Evolutionary conservation across 805 yeast species (phyloP).

Genomic region (Lipomyces oligophaga): DNA sequence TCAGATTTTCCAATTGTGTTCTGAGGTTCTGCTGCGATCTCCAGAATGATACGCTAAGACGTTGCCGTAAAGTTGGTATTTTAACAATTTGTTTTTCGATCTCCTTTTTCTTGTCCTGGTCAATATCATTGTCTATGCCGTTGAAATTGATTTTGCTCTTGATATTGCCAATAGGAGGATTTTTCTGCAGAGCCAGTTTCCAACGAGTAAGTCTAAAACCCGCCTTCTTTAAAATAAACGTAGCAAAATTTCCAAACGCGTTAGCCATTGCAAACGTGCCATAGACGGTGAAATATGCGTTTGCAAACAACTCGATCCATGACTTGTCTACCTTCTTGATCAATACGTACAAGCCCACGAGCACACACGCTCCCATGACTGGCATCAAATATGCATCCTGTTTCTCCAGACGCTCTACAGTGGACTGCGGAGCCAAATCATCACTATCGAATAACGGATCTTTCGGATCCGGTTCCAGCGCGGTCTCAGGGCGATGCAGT

Average conservation of each 20-base stretch:
- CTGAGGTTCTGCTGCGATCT: constrained; percentile 11
- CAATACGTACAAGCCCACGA: constrained; percentile 42
- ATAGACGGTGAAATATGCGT: constrained; percentile 39
- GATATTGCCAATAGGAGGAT: constrained; percentile 40
- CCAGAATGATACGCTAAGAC: constrained; percentile 10
- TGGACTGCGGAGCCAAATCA: constrained; percentile 23
- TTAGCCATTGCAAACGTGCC: constrained; percentile 39
- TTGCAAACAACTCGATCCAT: constrained; percentile 38
- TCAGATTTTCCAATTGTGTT: constrained; percentile 9
- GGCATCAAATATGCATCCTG: constrained; percentile 46
- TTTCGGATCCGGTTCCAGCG: constrained; percentile 30
- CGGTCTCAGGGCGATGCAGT: constrained; percentile 30
- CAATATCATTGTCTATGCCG: constrained; percentile 11
- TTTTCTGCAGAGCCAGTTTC: constrained; percentile 13
- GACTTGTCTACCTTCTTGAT: constrained; percentile 38
- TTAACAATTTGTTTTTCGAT: constrained; percentile 12
- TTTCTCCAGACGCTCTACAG: constrained; percentile 27
- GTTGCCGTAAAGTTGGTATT: constrained; percentile 10
- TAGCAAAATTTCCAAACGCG: constrained; percentile 31
- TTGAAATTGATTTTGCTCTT: constrained; percentile 37
- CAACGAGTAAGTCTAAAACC: constrained; percentile 16
- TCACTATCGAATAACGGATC: constrained; percentile 31
- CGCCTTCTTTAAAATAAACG: constrained; percentile 3
- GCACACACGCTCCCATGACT: constrained; percentile 41
- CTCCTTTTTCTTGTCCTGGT: constrained; percentile 7